Evolutionary conservation across 1,284 basidiomycete genomes (phyloP).

Genomic region (Ustanciosporium gigantosporum): DNA sequence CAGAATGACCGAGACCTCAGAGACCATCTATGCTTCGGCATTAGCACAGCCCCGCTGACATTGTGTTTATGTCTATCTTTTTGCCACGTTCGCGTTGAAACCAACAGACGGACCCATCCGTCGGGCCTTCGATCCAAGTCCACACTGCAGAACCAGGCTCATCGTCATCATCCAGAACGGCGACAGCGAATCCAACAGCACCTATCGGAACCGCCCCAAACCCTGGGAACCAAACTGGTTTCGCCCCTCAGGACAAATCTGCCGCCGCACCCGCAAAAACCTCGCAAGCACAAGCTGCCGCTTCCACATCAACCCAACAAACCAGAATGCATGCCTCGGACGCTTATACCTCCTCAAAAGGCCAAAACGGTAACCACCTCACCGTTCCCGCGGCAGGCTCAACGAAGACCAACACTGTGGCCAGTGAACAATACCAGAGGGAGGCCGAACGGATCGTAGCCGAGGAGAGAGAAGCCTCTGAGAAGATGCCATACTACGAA

Average conservation of each 20-base stretch:
- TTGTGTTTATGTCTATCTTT: slow-evolving; percentile 1
- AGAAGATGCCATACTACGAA: slow-evolving; percentile 54
- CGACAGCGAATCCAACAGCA: not conserved
- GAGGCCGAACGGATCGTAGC: slow-evolving; percentile 50
- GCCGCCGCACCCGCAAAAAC: slow-evolving; percentile 21
- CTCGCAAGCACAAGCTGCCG: slow-evolving; percentile 24
- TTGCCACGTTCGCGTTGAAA: not conserved
- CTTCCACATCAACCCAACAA: slow-evolving; percentile 1
- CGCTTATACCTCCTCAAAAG: not conserved
- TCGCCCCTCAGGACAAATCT: slow-evolving; percentile 26
- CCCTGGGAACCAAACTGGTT: slow-evolving; percentile 14
- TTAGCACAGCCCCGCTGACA: too few relatives aligned
- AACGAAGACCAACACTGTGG: slow-evolving; percentile 10
- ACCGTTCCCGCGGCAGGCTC: slow-evolving; percentile 12
- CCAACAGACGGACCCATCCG: slow-evolving; percentile 15
- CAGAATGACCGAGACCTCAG: too few relatives aligned
- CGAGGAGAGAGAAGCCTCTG: slow-evolving; percentile 48
- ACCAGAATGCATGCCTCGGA: not conserved
- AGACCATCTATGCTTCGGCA: too few relatives aligned
- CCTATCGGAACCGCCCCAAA: slow-evolving; percentile 4
- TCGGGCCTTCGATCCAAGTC: slow-evolving; percentile 23
- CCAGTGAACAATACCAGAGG: slow-evolving; percentile 41
- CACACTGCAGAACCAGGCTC: slow-evolving; percentile 21
- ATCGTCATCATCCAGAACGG: slow-evolving; percentile 1
- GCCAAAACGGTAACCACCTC: slow-evolving; percentile 16